A percentile compares a stretch with the other conserved stretches of the same genome.
Evolutionary conservation across 2,329 filamentous ascomycete genomes (phyloP).

Genomic region (Ceratocystis albifundus): DNA sequence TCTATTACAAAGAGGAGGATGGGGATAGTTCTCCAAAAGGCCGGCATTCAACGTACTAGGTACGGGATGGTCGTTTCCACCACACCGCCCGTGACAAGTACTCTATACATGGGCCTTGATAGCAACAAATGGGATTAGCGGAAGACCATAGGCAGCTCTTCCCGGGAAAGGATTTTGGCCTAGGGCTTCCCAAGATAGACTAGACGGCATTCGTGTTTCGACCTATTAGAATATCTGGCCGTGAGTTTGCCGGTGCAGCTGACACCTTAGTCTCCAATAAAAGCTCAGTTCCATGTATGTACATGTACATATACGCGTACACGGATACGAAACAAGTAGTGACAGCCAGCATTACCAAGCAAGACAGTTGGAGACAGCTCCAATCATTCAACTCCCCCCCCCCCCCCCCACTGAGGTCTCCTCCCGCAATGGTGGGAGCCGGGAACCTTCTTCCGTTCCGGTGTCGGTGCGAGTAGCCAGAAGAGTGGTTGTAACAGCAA

Average conservation of each 20-base stretch:
- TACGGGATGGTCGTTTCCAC: neutral
- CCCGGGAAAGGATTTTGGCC: neutral
- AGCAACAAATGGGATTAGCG: neutral
- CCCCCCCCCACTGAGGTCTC: neutral
- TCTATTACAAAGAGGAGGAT: neutral
- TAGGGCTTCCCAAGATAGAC: neutral
- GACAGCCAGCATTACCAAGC: neutral
- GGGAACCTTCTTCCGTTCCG: conserved; percentile 7
- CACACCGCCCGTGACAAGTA: neutral
- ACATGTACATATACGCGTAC: neutral
- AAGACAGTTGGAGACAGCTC: neutral
- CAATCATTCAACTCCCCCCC: neutral
- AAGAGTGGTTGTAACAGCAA: neutral
- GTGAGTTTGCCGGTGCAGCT: neutral
- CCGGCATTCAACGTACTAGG: neutral
- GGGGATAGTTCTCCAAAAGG: neutral
- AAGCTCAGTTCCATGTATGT: neutral
- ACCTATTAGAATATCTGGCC: neutral
- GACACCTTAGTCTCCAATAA: neutral
- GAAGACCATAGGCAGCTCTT: neutral
- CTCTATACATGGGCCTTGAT: neutral
- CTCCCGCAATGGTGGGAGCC: neutral
- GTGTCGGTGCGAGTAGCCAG: conserved; percentile 5
- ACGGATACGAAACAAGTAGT: neutral
- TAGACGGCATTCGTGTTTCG: neutral